Evolutionary conservation across 2,329 filamentous ascomycete genomes (phyloP), one percentile per base, ranked within the genome.

Genomic region (Ophiostoma sp.): DNA sequence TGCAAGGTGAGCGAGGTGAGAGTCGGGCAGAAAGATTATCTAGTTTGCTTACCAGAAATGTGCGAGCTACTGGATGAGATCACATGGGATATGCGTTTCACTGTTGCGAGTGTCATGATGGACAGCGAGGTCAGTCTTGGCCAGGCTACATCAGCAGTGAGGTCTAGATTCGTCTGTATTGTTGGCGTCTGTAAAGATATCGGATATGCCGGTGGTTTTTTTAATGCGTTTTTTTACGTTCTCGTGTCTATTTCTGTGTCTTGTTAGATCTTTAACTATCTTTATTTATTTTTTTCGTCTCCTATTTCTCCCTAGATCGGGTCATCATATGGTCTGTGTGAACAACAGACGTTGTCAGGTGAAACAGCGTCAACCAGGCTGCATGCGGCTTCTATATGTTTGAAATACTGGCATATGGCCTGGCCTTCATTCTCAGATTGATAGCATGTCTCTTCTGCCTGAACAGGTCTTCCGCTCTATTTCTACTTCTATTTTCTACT

Each of bases 1-100:
- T 42, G 38, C 60, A 63, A 44, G 60, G 60, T 63, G 60, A 44
- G 16, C 38, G 40, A 41, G 60, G 60, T 63, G 60, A 63, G 60
- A 63, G 40, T 63, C 42, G 60, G 60, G 60, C 60, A 63, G n/a
- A 16, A 63, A 63, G 36, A 14, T 27, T 14, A n/a, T n/a, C 12
- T 62, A 7, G 27, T 36, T 6, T n/a, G 55, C 27, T 40, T 62
- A 12, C 11, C 7, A 11, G 18, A 9, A 8, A 27, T 27, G 49
- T 55, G 49, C 49, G 8, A 27, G 42, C 12, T 11, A 9, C n/a
- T 55, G n/a, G n/a, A 7, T 55, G 47, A 27, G 27, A 27, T 27
- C 27, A 1, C 27, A 27, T 27, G 8, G 49, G 27, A 27, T 27
- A 27, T 45, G 42, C 27, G 27, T 27, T 27, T 27, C 27, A 27